Base-by-base conservation (phyloP, 108 stramenopile genomes). In the Nitzschia sp. region DNA sequence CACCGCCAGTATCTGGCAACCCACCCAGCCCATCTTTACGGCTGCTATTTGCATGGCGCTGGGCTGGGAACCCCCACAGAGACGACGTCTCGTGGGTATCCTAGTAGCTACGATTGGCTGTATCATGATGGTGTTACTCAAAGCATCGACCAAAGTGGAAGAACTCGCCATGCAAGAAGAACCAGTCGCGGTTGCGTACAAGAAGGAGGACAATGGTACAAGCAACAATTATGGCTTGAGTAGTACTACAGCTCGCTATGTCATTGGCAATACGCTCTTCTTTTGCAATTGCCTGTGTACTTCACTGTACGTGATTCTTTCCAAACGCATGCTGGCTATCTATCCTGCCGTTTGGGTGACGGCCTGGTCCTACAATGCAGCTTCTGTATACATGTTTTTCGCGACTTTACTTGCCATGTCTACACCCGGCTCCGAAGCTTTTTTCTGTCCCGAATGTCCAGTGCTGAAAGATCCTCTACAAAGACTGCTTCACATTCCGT, bases 241-340 rank as follows among this genome's bases (percentile, higher is more conserved):
- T 9, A 42, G 13, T 13, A 42, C 38, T 42, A 42, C 49, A 23
- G 21, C 49, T 51, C 49, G 49, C 49, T 23, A 51, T 19, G 49
- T 71, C n/a, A 35, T 58, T 9, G 76, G 76, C 23, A 51, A 77
- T 63, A 17, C 4, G 0, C 58, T 64, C 36, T 77, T 77, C 35
- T 77, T 77, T 34, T n/a, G 61, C 46, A 71, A 71, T 65, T 77
- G 76, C 32, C 46, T 71, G n/a, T 46, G 57, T 25, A 71, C 63
- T 33, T 71, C 76, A 33, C 15, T 56, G 15, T 77, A 71, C 30
- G 70, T 77, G 11, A 9, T 77, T 11, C 30, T 58, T 6, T 65
- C 70, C 46, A 77, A 77, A 66, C 25, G 33, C 15, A 18, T 59
- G 21, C 53, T 77, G 3, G 0, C 19, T 0, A 15, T 65, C 21